phyloP scores from a whole-genome alignment of 2,329 filamentous ascomycete species.

The Paradendryphiella salina region DNA sequence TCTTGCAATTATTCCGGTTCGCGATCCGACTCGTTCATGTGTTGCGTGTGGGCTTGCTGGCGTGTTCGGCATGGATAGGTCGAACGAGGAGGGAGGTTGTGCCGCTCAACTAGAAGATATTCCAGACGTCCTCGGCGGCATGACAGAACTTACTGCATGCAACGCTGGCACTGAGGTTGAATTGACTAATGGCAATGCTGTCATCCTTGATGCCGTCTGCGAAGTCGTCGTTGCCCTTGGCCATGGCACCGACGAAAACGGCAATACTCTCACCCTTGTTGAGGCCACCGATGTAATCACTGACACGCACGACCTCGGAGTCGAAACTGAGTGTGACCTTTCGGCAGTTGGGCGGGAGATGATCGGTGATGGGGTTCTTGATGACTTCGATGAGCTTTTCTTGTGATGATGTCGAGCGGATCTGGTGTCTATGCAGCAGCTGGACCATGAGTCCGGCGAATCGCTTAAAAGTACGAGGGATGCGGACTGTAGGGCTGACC shows the following conservation, averaged over 20 bases:
- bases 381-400: conserved; percentile 98
- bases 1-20: conserved; percentile 26
- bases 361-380: conserved; percentile 96
- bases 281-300: conserved; percentile 83
- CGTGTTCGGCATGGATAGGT: conserved; percentile 35
- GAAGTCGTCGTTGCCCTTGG: conserved; percentile 93
- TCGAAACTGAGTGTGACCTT: conserved; percentile 98
- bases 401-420: conserved; percentile 93
- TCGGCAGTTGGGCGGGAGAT: conserved; percentile 93
- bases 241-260: conserved; percentile 98
- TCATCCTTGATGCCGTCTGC: conserved; percentile 94
- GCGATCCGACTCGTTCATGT: conserved; percentile 25
- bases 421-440: conserved; percentile 90
- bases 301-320: conserved; percentile 79
- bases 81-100: conserved; percentile 5
- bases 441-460: conserved; percentile 99
- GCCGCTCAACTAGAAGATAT: conserved; percentile 69
- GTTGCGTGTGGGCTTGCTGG: conserved; percentile 28
- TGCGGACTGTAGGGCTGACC: conserved; percentile 96
- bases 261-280: conserved; percentile 88
- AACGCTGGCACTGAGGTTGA: conserved; percentile 93
- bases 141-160: conserved; percentile 99
- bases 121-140: conserved; percentile 94
- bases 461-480: conserved; percentile 97
- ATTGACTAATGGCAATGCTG: conserved; percentile 98